Evolutionary conservation across 2,329 filamentous ascomycete species (phyloP).

Genomic region (Juglanconis oblonga): DNA sequence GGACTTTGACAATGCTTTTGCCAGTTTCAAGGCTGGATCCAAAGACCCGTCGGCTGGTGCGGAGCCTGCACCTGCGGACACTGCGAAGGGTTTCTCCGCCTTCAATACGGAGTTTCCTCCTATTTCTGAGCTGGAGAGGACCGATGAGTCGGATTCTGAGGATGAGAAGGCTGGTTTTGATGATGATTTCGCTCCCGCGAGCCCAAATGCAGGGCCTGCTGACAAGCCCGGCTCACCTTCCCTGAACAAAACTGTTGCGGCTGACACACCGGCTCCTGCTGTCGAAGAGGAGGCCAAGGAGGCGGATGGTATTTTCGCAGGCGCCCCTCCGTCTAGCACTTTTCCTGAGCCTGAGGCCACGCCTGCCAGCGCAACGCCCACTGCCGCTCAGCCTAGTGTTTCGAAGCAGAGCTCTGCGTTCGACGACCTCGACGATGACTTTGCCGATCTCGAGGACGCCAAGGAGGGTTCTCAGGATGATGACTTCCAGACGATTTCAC

Average conservation of each 20-base stretch:
- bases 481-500: slow-evolving; percentile 72
- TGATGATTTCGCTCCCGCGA: slow-evolving; percentile 79
- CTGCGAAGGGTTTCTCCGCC: slow-evolving; percentile 42
- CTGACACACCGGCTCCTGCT: slow-evolving; percentile 20
- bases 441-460: slow-evolving; percentile 79
- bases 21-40: slow-evolving; percentile 59
- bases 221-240: slow-evolving; percentile 26
- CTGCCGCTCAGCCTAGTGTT: slow-evolving; percentile 22
- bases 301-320: slow-evolving; percentile 41
- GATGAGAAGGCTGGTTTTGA: slow-evolving; percentile 83
- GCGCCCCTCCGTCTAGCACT: slow-evolving; percentile 23
- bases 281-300: slow-evolving; percentile 17
- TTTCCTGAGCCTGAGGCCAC: slow-evolving; percentile 19
- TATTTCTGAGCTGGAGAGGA: slow-evolving; percentile 78
- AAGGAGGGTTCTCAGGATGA: slow-evolving; percentile 78
- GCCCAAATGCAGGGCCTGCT: slow-evolving; percentile 36
- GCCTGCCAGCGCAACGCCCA: slow-evolving; percentile 33
- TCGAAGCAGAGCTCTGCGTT: slow-evolving; percentile 54
- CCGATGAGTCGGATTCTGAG: slow-evolving; percentile 81
- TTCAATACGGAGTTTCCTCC: slow-evolving; percentile 86
- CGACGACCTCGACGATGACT: slow-evolving; percentile 76
- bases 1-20: slow-evolving; percentile 84
- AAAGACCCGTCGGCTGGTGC: slow-evolving; percentile 31
- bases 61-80: slow-evolving; percentile 35
- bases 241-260: slow-evolving; percentile 27